These are phyloP conservation scores for Rhododendron ferrugineum DNA, from an alignment of 148 eudicot genomes.

Conservation along the genomic window DNA sequence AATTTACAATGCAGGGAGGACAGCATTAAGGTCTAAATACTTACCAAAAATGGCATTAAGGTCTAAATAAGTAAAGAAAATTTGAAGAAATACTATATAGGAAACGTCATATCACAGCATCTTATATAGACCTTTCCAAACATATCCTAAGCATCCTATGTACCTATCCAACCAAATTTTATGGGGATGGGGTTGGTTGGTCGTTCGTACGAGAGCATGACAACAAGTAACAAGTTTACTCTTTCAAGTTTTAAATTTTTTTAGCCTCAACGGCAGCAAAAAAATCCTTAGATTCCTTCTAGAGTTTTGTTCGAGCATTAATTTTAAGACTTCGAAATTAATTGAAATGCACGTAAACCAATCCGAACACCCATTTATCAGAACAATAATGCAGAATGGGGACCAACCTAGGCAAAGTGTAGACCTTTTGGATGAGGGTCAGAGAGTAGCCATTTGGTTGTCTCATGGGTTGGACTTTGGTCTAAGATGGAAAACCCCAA, in stretches of 20 bases:
- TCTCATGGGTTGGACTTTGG: constrained; percentile 28
- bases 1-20: no score
- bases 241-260: no score
- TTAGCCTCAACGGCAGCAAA: background rate
- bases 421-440: constrained; percentile 14
- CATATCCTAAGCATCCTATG: background rate
- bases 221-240: no score
- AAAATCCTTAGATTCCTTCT: background rate
- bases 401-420: background rate
- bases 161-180: background rate
- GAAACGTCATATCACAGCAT: background rate
- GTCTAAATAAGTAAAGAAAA: no score
- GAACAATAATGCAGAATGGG: background rate
- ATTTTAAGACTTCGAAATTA: no score
- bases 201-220: background rate
- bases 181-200: no score
- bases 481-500: constrained; percentile 9
- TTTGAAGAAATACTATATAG: background rate
- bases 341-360: no score
- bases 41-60: no score
- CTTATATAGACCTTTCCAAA: background rate
- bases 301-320: no score
- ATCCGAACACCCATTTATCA: background rate
- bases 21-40: no score
- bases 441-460: constrained; percentile 15